These are phyloP conservation scores for Paracoccidioides lutzii DNA, from an alignment of 2,329 filamentous ascomycete genomes.

Conservation along the genomic window DNA sequence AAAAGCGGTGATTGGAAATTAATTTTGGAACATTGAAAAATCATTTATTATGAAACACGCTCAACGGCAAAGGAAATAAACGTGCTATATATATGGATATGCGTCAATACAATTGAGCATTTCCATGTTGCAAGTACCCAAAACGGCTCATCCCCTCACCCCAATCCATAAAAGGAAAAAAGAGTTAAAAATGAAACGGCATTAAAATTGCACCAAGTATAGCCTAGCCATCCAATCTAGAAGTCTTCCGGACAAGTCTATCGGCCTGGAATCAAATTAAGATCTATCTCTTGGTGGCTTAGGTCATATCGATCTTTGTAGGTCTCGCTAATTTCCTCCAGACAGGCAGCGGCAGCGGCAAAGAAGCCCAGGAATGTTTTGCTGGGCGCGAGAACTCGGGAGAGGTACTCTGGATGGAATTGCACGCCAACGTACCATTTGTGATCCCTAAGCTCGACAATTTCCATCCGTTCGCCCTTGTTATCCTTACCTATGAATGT, in stretches of 20 bases:
- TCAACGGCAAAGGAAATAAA: too few relatives aligned
- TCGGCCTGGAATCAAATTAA: not conserved
- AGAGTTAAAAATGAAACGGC: too few relatives aligned
- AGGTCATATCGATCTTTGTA: slow-evolving; percentile 15
- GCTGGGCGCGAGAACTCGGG: slow-evolving; percentile 59
- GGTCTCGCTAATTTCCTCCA: slow-evolving; percentile 35
- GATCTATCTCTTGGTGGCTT: slow-evolving; percentile 7
- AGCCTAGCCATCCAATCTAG: not conserved
- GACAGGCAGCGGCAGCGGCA: slow-evolving; percentile 58
- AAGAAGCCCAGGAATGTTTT: slow-evolving; percentile 75
- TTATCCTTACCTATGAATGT: slow-evolving; percentile 70
- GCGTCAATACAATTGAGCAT: too few relatives aligned
- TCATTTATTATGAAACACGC: too few relatives aligned
- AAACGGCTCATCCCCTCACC: too few relatives aligned
- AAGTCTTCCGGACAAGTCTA: not conserved
- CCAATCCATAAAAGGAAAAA: too few relatives aligned
- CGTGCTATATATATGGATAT: too few relatives aligned
- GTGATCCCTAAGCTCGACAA: slow-evolving; percentile 70
- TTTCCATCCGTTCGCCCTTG: slow-evolving; percentile 66
- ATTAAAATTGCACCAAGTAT: too few relatives aligned
- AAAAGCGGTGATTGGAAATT: too few relatives aligned
- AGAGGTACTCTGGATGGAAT: slow-evolving; percentile 78
- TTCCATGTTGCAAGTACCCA: too few relatives aligned
- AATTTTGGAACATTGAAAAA: too few relatives aligned
- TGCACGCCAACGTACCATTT: slow-evolving; percentile 78